Base-by-base conservation (phyloP, 2,329 filamentous ascomycete species). In the Nothophoma quercina region DNA sequence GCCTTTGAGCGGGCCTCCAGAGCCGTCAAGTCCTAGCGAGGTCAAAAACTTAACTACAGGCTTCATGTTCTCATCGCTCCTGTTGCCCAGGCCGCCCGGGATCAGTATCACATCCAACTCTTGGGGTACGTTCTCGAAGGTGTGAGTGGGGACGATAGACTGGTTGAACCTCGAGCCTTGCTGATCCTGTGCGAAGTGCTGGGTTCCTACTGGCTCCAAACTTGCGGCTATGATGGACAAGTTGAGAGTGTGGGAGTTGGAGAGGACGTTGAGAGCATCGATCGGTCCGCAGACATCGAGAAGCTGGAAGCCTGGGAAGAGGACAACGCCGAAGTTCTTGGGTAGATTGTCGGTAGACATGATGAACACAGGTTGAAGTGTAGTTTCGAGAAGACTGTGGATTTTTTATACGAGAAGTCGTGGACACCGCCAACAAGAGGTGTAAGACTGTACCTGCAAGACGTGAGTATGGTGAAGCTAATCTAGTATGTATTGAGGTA, bases 81-180 rank as follows among this genome's bases (percentile, higher is more conserved):
- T 49, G 21, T 68, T 76, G 0, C 86, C 87, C 0, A 74, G 45
- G 0, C 88, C 87, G 2, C 88, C 87, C 0, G 88, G 88, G 7
- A 90, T 71, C n/a, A 91, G 69, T 16, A 90, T 76, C 4, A 89
- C 82, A 35, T 89, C 85, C 4, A 88, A 71, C 4, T 77, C 76
- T 1, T 63, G 55, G 0, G 81, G 81, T 2, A 79, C 76, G 4
- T 77, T 70, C 34, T 72, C 76, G 62, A 86, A 86, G 0, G 85
- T 88, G 63, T 81, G 79, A 6, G 81, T 83, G 3, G 81, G 80
- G 3, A 80, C 57, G 30, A 81, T 66, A 26, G 61, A 60, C 49
- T 81, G 71, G 19, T 68, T 67, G 46, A 73, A 73, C 22, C 56
- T 59, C 22, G 62, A 67, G 32, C 58, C 55, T 28, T 54, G 49